Base-by-base conservation (phyloP, 345 rosid genomes). In the Balakata baccata region DNA sequence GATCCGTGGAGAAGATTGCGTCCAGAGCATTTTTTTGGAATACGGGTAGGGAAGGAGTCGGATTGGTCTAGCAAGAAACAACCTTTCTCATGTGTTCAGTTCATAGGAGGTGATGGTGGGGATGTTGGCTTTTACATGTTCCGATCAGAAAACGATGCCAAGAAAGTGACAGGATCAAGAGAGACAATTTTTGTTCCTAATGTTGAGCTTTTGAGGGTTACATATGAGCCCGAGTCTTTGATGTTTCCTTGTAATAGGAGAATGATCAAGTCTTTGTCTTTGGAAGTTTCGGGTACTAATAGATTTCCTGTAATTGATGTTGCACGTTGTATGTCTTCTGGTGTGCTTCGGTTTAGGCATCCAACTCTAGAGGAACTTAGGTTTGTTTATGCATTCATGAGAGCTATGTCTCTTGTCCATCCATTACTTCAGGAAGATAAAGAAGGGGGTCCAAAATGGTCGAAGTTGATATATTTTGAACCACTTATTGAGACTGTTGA, bases 401-500 rank as follows among this genome's bases (percentile, higher is more conserved):
- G 76, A 79, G 92, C 89, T 39, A 71, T 88, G 66, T 81, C 86
- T 56, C 69, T 89, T 75, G 81, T 89, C 76, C 92, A 89, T 74
- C 86, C 90, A 1, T 82, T 88, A 77, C 86, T 89, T 68, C 80
- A 77, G 75, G 86, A 75, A 52, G 90, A 85, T 72, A 87, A 81
- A 56, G 83, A 80, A 41, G 83, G 83, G 38, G 86, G 78, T 71
- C 69, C 81, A 20, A 81, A 83, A 63, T 79, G 77, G 82, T 75
- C 89, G 17, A 85, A 80, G 72, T 71, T 74, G 68, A 52, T 81
- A 5, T 61, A 65, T 78, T 89, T 89, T 77, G 88, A 73, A 14
- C 89, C 89, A 23, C 84, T 89, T 75, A 89, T 89, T 9, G 94
- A 89, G 74, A 87, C 94, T 29, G 92, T 88, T 61, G 94, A 90